Evolutionary conservation across 805 yeast genomes (phyloP).

Genomic region (Candida quercuum): DNA sequence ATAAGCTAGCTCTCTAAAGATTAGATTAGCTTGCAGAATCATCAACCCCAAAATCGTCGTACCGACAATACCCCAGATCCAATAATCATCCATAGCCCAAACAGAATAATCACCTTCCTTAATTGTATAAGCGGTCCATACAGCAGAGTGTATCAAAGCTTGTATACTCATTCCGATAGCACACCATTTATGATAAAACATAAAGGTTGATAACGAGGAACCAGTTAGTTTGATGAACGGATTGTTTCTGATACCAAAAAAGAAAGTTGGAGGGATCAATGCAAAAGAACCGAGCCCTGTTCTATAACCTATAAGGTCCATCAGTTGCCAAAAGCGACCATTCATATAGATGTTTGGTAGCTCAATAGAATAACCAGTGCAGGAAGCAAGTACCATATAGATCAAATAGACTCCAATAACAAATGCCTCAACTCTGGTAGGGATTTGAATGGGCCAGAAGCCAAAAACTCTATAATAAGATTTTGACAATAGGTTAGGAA

Average conservation of each 20-base stretch:
- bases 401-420: constrained; percentile 28
- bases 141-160: constrained; percentile 49
- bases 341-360: constrained; percentile 35
- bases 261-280: constrained; percentile 49
- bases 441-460: constrained; percentile 26
- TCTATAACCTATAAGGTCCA: constrained; percentile 46
- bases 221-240: constrained; percentile 59
- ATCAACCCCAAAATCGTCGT: constrained; percentile 39
- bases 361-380: constrained; percentile 30
- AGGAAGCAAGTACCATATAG: constrained; percentile 26
- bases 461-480: constrained; percentile 17
- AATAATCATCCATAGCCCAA: constrained; percentile 41
- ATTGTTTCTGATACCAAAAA: constrained; percentile 73
- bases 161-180: constrained; percentile 47
- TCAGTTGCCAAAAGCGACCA: constrained; percentile 22
- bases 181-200: constrained; percentile 61
- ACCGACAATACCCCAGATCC: constrained; percentile 44
- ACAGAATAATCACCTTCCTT: constrained; percentile 34
- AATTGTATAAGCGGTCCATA: constrained; percentile 45
- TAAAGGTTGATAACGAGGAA: constrained; percentile 49
- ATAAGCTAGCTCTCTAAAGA: constrained; percentile 49
- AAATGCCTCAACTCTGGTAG: constrained; percentile 25
- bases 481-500: constrained; percentile 25
- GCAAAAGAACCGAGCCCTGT: constrained; percentile 45
- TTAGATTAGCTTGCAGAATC: constrained; percentile 41